A percentile compares a stretch with the other conserved stretches of the same genome.
phyloP scores from a whole-genome alignment of 2,329 filamentous ascomycete species.

The Penicillium sp. region DNA sequence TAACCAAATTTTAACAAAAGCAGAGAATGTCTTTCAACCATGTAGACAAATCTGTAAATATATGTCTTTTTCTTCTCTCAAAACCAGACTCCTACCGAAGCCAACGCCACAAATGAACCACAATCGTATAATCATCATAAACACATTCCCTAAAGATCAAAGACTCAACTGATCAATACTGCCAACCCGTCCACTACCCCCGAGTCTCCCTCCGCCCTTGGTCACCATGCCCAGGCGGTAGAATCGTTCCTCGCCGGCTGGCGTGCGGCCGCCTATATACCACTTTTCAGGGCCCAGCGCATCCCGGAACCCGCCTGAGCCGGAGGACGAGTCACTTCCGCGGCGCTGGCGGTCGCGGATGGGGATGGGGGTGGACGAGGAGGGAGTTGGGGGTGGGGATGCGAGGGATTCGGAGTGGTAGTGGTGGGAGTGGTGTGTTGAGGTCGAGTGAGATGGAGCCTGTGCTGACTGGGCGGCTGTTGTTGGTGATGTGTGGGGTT shows the following conservation, averaged over 20 bases:
- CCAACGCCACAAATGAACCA: slow-evolving; percentile 3
- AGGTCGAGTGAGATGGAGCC: slow-evolving; percentile 7
- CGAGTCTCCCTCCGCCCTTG: slow-evolving; percentile 40
- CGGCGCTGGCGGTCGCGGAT: slow-evolving; percentile 42
- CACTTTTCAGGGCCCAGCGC: slow-evolving; percentile 47
- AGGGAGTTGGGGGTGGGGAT: slow-evolving; percentile 23
- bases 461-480: slow-evolving; percentile 1
- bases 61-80: slow-evolving; percentile 7
- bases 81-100: not conserved
- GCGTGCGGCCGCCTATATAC: slow-evolving; percentile 48
- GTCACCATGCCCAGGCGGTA: slow-evolving; percentile 47
- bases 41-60: slow-evolving; percentile 1
- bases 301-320: slow-evolving; percentile 46
- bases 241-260: slow-evolving; percentile 46
- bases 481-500: slow-evolving; percentile 28
- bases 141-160: slow-evolving; percentile 23
- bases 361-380: slow-evolving; percentile 37
- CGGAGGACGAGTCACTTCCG: slow-evolving; percentile 46
- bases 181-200: slow-evolving; percentile 40
- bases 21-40: not conserved
- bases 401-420: slow-evolving; percentile 32
- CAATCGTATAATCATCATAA: not conserved
- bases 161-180: slow-evolving; percentile 49
- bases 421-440: slow-evolving; percentile 35
- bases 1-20: not conserved